Base-by-base conservation (phyloP, 1,284 basidiomycete species). In the Leccinum subrobustum region DNA sequence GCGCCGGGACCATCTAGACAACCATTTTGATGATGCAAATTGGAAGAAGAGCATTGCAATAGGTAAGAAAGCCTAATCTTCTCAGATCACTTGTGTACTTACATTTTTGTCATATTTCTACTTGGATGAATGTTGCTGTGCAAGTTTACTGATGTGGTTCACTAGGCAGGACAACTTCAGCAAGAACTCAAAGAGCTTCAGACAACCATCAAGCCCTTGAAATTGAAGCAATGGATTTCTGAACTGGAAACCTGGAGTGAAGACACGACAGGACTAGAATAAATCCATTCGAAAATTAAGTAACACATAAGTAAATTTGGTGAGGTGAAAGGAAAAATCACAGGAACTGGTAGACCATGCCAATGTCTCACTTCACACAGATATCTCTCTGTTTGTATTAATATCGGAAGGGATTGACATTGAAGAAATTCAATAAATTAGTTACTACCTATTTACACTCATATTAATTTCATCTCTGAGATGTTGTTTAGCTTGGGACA, bases 241-340 rank as follows among this genome's bases (percentile, higher is more conserved):
- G 42, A 20, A n/a, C 9, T 44, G 42, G 8, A 18, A 9, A 11
- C 42, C 11, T 44, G 42, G 42, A 44, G 5, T 20, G 42, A 44
- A 8, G 18, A 44, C 18, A 8, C 8, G 3, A 20, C 42, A 6
- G 42, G n/a, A 20, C n/a, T 9, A 64, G 57, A 16, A 11, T 33
- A 0, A 65, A 65, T 20, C 64, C 58, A 16, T 65, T 65, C 14
- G 27, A 65, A 29, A 51, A 18, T 5, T 6, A 47, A 16, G 23
- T 25, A 25, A 25, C n/a, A n/a, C n/a, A n/a, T n/a, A n/a, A n/a
- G n/a, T n/a, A n/a, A n/a, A n/a, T n/a, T n/a, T n/a, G n/a, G n/a
- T n/a, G n/a, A n/a, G n/a, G n/a, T n/a, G n/a, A n/a, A n/a, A n/a
- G n/a, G 23, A 25, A 25, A 3, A 25, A 25, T 25, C 23, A 25